Conservation (phyloP, 2,329 filamentous ascomycete species). For the Exophiala aquamarina region DNA sequence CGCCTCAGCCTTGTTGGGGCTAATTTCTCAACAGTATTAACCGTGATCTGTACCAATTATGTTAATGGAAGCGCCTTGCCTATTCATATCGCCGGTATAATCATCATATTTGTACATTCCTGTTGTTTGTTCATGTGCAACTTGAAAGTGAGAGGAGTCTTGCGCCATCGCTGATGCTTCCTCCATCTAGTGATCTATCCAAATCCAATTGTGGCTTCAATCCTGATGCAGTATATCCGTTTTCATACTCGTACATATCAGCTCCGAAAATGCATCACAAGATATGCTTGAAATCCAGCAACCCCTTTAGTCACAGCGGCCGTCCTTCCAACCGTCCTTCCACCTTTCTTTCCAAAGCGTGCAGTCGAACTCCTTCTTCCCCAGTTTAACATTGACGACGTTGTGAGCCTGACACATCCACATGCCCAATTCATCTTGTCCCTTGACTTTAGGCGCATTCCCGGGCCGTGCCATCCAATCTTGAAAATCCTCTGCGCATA, state of each 20-base stretch:
- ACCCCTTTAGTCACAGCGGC: conserved; percentile 57
- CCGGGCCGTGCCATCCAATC: conserved; percentile 67
- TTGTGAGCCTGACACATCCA: conserved; percentile 55
- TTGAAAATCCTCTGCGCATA: conserved; percentile 90
- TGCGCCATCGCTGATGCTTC: no score
- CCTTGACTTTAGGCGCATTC: conserved; percentile 63
- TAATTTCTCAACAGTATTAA: no score
- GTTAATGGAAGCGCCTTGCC: no score
- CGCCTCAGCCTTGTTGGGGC: no score
- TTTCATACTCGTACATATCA: not conserved
- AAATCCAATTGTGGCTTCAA: no score
- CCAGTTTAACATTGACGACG: conserved; percentile 67
- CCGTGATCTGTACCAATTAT: no score
- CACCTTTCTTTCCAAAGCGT: conserved; percentile 88
- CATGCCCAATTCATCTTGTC: conserved; percentile 47
- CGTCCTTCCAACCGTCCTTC: conserved; percentile 80
- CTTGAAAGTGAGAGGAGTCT: no score
- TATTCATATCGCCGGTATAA: no score
- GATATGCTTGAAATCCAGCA: not conserved
- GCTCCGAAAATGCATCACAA: not conserved
- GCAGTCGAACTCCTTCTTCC: conserved; percentile 91
- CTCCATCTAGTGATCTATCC: no score
- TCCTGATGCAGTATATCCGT: conserved; percentile 14
- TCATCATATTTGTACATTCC: no score
- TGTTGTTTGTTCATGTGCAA: no score